These are phyloP conservation scores for Isabelozyma gotoi DNA, from an alignment of 805 yeast genomes.

Conservation along the genomic window DNA sequence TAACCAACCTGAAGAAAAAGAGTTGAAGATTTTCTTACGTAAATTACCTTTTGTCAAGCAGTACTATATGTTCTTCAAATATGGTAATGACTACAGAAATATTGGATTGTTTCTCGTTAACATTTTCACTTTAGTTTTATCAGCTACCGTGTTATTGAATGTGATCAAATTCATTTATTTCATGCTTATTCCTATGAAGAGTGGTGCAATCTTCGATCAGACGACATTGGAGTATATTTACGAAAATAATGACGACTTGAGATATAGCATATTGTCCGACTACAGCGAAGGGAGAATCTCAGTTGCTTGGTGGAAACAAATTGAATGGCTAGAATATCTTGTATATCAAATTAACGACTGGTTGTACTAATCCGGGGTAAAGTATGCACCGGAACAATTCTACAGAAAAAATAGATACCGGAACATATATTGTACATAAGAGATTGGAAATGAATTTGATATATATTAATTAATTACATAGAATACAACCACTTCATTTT, in stretches of 20 bases:
- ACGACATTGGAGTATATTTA: conserved; percentile 6
- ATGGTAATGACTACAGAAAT: conserved; percentile 19
- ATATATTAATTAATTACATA: conserved; percentile 3
- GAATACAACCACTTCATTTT: not conserved
- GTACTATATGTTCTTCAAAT: conserved; percentile 22
- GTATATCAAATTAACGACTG: conserved; percentile 20
- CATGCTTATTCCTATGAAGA: conserved; percentile 5
- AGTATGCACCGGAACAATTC: conserved; percentile 1
- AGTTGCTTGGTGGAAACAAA: conserved; percentile 31
- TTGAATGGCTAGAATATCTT: conserved; percentile 29
- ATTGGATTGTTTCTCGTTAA: conserved; percentile 19
- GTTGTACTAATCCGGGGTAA: conserved; percentile 3
- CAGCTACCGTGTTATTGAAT: conserved; percentile 18
- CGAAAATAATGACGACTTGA: not conserved
- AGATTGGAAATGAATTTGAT: conserved; percentile 5
- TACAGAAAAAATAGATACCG: not conserved
- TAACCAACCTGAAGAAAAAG: conserved; percentile 1
- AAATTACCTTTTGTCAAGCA: conserved; percentile 32
- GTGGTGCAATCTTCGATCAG: conserved; percentile 3
- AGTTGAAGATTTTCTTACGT: conserved; percentile 14
- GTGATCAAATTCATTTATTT: conserved; percentile 14
- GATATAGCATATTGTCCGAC: not conserved
- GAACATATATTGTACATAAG: conserved; percentile 4
- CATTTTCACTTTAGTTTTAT: conserved; percentile 17
- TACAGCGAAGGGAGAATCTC: conserved; percentile 5